Evolutionary conservation across 2,329 filamentous ascomycete genomes (phyloP), one percentile per base, ranked within the genome.

Genomic region (Fusarium longipes): DNA sequence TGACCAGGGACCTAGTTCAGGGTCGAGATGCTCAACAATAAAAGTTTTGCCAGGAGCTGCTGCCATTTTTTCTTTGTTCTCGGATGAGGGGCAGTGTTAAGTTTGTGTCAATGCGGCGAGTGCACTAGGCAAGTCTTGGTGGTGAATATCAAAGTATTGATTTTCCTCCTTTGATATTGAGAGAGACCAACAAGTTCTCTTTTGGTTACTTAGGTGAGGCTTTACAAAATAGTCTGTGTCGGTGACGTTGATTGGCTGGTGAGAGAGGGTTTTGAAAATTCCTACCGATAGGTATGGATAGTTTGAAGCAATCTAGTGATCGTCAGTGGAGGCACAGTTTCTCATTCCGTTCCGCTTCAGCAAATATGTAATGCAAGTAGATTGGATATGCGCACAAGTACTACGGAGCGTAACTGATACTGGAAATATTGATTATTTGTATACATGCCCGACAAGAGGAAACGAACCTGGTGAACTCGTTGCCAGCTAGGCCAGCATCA

Each of bases 1-100:
- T 24, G 96, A 98, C 96, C 96, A 99, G 38, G 89, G 87, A 32
- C 96, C 96, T 29, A 99, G 86, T 80, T 99, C 96, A 38, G 92
- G 90, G 81, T 99, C 96, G 68, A 99, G 89, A 80, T 99, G 95
- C 83, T 98, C 95, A 73, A 98, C 94, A 74, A 98, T 92, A 81
- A 96, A 97, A 40, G 89, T 94, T 80, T 93, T 92, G 68, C 78
- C 77, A 18, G 66, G 69, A 39, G 76, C 64, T 20, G 79, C 73
- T 81, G 84, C n/a, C n/a, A n/a, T n/a, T 84, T 47, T 50, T 52
- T 54, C 63, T 70, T 68, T 68, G 58, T 70, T 47, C 36, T 64
- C 40, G 18, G 30, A 18, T 42, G 57, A 56, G 62, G 61, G 45
- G 50, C 45, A 54, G 51, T 15, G 22, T 49, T 50, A 29, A 42